phyloP scores from a whole-genome alignment of 805 yeast species.

The Kuraishia piskuri region DNA sequence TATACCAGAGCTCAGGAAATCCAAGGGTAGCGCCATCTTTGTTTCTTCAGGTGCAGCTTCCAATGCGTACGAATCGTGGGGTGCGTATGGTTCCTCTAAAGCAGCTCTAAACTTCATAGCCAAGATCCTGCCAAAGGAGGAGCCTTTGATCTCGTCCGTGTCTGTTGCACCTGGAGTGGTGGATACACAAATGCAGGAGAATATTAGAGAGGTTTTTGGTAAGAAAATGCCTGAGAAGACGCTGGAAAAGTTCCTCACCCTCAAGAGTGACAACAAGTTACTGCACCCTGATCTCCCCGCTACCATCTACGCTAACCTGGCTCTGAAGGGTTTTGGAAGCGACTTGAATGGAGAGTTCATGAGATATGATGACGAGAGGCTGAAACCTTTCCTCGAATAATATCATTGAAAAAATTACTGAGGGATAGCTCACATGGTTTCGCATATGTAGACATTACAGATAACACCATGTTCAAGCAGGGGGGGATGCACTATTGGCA shows the following conservation, averaged over 20 bases:
- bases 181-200: constrained; percentile 80
- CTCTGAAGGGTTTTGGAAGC: constrained; percentile 45
- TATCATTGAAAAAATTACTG: no score
- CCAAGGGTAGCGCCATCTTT: constrained; percentile 59
- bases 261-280: constrained; percentile 50
- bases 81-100: constrained; percentile 79
- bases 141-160: constrained; percentile 46
- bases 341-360: constrained; percentile 60
- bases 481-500: no score
- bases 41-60: constrained; percentile 88
- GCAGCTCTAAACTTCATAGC: constrained; percentile 84
- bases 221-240: constrained; percentile 52
- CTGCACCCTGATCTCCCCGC: constrained; percentile 71
- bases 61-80: constrained; percentile 67
- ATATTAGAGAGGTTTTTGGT: constrained; percentile 61
- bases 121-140: constrained; percentile 59
- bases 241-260: constrained; percentile 51
- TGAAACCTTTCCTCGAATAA: constrained; percentile 7
- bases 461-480: no score
- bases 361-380: constrained; percentile 43
- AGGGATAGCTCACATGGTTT: no score
- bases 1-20: constrained; percentile 46
- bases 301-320: constrained; percentile 56
- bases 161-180: constrained; percentile 95
- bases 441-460: background rate